These are phyloP conservation scores for Cladosporium sp. DNA, from an alignment of 2,329 filamentous ascomycete genomes.

Conservation along the genomic window DNA sequence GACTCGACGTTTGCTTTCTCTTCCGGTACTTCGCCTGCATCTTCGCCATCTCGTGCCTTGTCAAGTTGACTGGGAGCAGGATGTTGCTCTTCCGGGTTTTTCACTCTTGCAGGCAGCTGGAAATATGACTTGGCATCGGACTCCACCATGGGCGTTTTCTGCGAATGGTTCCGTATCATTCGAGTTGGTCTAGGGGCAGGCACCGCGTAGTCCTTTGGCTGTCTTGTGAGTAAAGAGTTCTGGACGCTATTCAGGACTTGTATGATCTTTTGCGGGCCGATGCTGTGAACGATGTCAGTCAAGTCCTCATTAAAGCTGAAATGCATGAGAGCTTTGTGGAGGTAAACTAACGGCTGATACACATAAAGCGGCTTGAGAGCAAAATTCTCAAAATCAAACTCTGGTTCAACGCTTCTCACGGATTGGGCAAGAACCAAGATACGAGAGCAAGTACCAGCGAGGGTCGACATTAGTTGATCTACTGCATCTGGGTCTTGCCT, in stretches of 20 bases:
- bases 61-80: too few relatives aligned
- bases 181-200: neutral
- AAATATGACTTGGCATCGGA: too few relatives aligned
- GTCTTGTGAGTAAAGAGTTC: conserved; percentile 2
- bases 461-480: neutral
- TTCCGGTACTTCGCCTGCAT: too few relatives aligned
- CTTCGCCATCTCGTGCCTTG: too few relatives aligned
- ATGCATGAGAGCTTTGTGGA: neutral
- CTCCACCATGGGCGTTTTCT: too few relatives aligned
- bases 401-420: conserved; percentile 1
- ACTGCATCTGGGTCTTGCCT: neutral
- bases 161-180: neutral
- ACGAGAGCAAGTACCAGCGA: conserved; percentile 7
- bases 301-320: neutral
- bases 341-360: conserved; percentile 14
- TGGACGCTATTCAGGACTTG: conserved; percentile 13
- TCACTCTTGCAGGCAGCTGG: too few relatives aligned
- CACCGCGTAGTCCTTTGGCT: neutral
- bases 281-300: neutral
- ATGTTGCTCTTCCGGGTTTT: too few relatives aligned
- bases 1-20: neutral
- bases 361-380: conserved; percentile 14
- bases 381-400: conserved; percentile 12
- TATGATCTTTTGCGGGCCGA: conserved; percentile 22
- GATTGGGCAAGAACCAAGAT: conserved; percentile 12